Evolutionary conservation across 176 grass and related monocot species (phyloP).

Genomic region (Otatea glauca): DNA sequence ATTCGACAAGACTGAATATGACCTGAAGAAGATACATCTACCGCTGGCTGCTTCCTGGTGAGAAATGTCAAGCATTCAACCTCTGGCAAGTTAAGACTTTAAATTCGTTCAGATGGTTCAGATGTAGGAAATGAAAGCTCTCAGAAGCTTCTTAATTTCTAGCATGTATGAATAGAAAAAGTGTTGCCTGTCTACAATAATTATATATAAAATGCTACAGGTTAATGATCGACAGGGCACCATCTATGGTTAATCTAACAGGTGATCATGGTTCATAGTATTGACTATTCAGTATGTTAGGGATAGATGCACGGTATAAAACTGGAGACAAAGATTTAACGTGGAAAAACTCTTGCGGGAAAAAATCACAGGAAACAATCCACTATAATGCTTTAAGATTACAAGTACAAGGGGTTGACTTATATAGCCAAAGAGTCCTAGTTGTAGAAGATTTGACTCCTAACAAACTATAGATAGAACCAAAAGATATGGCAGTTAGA

Average conservation of each 20-base stretch:
- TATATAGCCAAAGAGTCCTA: no score
- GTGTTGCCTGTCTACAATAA: neutral
- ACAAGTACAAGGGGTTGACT: no score
- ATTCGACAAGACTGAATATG: neutral
- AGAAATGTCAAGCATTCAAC: slow-evolving; percentile 19
- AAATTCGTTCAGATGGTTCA: slow-evolving; percentile 6
- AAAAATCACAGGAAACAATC: no score
- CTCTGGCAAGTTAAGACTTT: neutral
- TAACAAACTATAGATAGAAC: no score
- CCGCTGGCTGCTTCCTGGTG: neutral
- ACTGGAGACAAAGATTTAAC: no score
- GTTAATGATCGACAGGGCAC: neutral
- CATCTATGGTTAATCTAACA: neutral
- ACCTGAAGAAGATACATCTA: neutral
- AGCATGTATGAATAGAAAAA: neutral
- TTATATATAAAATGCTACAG: neutral
- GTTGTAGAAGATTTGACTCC: no score
- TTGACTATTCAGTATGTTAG: neutral
- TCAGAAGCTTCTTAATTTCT: neutral
- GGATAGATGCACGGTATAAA: no score
- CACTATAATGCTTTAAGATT: no score
- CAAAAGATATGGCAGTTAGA: no score
- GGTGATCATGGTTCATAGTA: neutral
- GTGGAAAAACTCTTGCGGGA: no score
- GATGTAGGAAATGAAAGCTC: neutral